phyloP scores from a whole-genome alignment of 164 flowering plant species.

The Vitis labrusca region DNA sequence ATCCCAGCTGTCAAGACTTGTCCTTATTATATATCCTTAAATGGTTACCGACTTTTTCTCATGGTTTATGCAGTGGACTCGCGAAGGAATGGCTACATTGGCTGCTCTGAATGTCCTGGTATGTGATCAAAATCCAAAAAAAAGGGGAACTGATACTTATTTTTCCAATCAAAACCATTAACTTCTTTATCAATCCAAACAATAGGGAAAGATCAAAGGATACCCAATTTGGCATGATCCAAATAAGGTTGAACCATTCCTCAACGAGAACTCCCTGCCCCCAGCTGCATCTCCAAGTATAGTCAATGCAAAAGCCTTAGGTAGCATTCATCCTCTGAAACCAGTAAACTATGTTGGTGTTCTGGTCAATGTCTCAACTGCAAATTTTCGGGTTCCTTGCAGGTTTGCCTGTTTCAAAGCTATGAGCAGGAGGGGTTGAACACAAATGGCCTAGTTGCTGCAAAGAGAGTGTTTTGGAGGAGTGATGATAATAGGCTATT shows the following conservation, averaged over 20 bases:
- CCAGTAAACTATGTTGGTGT: background rate
- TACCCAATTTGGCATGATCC: slow-evolving; percentile 89
- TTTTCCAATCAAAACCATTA: background rate
- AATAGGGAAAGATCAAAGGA: slow-evolving; percentile 87
- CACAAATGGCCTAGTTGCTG: too few relatives aligned
- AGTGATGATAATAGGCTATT: too few relatives aligned
- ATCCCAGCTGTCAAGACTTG: too few relatives aligned
- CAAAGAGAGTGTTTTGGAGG: too few relatives aligned
- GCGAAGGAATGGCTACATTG: slow-evolving; percentile 98
- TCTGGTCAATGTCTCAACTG: background rate
- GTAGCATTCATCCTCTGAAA: slow-evolving; percentile 27
- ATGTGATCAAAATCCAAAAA: slow-evolving; percentile 6
- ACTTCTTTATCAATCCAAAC: background rate
- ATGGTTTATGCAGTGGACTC: slow-evolving; percentile 81
- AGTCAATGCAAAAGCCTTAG: slow-evolving; percentile 79
- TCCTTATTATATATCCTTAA: background rate
- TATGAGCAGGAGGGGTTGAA: slow-evolving; percentile 19
- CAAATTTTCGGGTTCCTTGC: slow-evolving; percentile 1
- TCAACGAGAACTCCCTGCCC: slow-evolving; percentile 74
- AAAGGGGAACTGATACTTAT: background rate
- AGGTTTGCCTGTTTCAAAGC: slow-evolving; percentile 64
- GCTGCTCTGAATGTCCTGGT: slow-evolving; percentile 97
- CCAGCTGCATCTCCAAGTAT: slow-evolving; percentile 95
- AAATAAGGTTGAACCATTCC: slow-evolving; percentile 75
- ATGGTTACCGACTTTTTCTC: background rate